These are phyloP conservation scores for Zymoseptoria tritici DNA, from an alignment of 2,329 filamentous ascomycete genomes.

Conservation along the genomic window DNA sequence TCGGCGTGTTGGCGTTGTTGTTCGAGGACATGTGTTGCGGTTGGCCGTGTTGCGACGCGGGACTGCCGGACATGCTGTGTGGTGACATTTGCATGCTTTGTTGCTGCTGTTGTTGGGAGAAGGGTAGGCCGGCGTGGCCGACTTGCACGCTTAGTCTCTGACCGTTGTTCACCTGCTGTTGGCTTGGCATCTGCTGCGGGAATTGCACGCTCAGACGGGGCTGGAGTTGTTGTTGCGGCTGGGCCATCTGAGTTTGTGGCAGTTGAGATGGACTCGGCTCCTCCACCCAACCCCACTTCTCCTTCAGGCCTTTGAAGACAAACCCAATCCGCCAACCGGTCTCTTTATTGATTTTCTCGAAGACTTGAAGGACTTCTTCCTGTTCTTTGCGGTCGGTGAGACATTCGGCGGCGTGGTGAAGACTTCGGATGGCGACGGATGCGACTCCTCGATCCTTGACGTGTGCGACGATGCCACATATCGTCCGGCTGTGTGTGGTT, in stretches of 20 bases:
- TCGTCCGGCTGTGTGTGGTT: conserved; percentile 68
- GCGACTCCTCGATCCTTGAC: conserved; percentile 73
- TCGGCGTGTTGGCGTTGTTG: neutral
- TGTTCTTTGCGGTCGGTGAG: conserved; percentile 64
- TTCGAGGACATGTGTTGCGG: neutral
- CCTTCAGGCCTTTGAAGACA: conserved; percentile 64
- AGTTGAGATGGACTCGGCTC: conserved; percentile 32
- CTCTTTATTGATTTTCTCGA: conserved; percentile 66
- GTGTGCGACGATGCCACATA: conserved; percentile 84
- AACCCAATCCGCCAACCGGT: conserved; percentile 72
- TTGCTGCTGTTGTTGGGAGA: neutral
- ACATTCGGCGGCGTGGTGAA: conserved; percentile 69
- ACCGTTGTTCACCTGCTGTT: neutral
- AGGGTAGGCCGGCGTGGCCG: neutral
- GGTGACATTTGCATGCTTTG: neutral
- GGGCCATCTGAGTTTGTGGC: conserved; percentile 30
- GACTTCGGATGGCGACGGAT: conserved; percentile 68
- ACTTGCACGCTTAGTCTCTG: neutral
- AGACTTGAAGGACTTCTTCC: conserved; percentile 69
- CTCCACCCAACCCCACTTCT: conserved; percentile 68
- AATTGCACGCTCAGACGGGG: conserved; percentile 9
- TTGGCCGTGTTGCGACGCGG: neutral
- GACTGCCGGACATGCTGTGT: neutral
- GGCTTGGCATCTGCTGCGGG: neutral
- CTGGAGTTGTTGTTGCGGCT: conserved; percentile 12